phyloP scores from a whole-genome alignment of 176 grass and related monocot genomes.

The Tillandsia fasciculata region DNA sequence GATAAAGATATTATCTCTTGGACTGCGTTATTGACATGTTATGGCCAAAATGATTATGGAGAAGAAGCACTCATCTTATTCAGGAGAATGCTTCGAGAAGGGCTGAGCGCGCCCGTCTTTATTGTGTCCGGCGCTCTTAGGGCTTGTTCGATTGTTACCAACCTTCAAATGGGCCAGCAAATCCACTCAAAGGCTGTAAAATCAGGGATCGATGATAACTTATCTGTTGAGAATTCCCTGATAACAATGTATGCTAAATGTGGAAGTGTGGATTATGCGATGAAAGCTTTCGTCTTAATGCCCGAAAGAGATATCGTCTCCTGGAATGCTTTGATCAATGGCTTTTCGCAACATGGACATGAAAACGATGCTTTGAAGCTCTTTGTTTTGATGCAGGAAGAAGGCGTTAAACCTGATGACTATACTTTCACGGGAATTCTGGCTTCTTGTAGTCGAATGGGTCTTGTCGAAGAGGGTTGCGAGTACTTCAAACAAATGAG shows the following conservation, averaged over 20 bases:
- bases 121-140: slow-evolving; percentile 43
- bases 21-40: slow-evolving; percentile 56
- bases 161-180: slow-evolving; percentile 32
- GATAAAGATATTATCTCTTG: slow-evolving; percentile 60
- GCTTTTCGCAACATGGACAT: slow-evolving; percentile 54
- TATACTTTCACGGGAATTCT: slow-evolving; percentile 63
- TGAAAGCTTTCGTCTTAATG: slow-evolving; percentile 42
- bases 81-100: slow-evolving; percentile 40
- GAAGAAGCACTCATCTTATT: slow-evolving; percentile 42
- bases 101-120: slow-evolving; percentile 36
- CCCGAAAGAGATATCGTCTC: slow-evolving; percentile 36
- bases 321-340: slow-evolving; percentile 65
- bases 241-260: slow-evolving; percentile 57
- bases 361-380: slow-evolving; percentile 44
- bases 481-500: slow-evolving; percentile 56
- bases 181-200: slow-evolving; percentile 46
- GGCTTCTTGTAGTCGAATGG: slow-evolving; percentile 57
- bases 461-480: slow-evolving; percentile 48
- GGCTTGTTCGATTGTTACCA: slow-evolving; percentile 36
- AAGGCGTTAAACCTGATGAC: slow-evolving; percentile 38
- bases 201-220: slow-evolving; percentile 31
- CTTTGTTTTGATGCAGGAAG: slow-evolving; percentile 51
- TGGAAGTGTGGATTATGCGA: slow-evolving; percentile 32
- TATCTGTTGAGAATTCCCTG: slow-evolving; percentile 57
- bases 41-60: slow-evolving; percentile 39